Base-by-base conservation (phyloP, 2,329 filamentous ascomycete genomes). In the Dactylellina haptotyla region DNA sequence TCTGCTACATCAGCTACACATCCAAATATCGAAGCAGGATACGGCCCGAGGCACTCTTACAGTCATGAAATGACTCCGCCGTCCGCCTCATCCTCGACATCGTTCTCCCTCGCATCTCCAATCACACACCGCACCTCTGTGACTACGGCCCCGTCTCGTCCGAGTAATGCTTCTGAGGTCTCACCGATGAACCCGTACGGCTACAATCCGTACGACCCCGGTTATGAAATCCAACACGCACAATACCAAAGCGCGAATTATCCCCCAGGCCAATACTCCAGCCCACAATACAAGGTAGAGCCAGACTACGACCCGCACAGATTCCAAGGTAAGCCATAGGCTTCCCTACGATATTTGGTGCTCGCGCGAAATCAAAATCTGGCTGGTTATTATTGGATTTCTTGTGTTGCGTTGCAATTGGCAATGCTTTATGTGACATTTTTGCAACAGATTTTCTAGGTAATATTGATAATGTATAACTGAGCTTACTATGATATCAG, bases 291-390 rank as follows among this genome's bases (percentile, higher is more conserved):
- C 46, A 64, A 30, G 58, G 46, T 50, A 53, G 67, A 65, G 16
- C 59, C 67, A 57, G 46, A 54, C n/a, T 72, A 59, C 59, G 67
- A 72, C 8, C 67, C 65, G 50, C 67, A 64, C 67, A 56, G 59
- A 61, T 72, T 65, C 59, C 46, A 63, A 72, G 67, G 67, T 72
- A 72, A 72, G 67, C 67, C 67, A 64, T 72, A 72, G 67, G 67
- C 67, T 72, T 72, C 67, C 67, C 67, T 72, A 71, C 67, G 67
- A 72, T 65, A 64, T 65, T 72, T 72, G 67, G 28, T 72, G 67
- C 67, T 72, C 59, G 57, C 41, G 67, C 67, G 53, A 65, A 65
- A 72, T 18, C 18, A 50, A 51, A 41, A 58, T 34, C 67, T 65
- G 59, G 67, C 67, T 58, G 59, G 59, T 72, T 51, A 34, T 67